Evolutionary conservation across 2,329 filamentous ascomycete genomes (phyloP).

Genomic region (Ophiostoma angusticollis): DNA sequence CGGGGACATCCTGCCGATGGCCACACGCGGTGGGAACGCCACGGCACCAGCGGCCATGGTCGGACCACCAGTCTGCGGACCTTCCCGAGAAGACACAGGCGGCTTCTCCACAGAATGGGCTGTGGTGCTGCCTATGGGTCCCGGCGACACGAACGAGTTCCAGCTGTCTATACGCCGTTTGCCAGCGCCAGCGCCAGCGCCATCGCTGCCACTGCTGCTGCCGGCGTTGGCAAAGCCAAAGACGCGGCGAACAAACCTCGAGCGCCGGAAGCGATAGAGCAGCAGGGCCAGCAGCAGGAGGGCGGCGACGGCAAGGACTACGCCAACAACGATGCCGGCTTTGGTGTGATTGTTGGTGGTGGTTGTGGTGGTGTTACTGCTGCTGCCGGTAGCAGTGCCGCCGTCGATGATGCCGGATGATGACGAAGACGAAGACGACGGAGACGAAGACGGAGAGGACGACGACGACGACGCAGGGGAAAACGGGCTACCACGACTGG

Average conservation of each 20-base stretch:
- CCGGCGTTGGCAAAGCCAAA: conserved; percentile 2
- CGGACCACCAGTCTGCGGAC: too few species aligned
- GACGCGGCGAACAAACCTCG: conserved; percentile 1
- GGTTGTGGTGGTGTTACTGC: too few species aligned
- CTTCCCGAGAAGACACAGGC: too few species aligned
- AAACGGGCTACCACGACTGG: too few species aligned
- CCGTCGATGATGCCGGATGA: not conserved
- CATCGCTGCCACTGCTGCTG: not conserved
- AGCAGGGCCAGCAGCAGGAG: conserved; percentile 2
- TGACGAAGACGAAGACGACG: not conserved
- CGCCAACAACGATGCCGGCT: conserved; percentile 6
- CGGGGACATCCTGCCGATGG: too few species aligned
- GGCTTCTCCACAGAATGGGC: too few species aligned
- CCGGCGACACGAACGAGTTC: not conserved
- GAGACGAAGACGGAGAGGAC: not conserved
- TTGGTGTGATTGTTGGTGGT: conserved; percentile 1
- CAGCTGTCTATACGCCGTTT: not conserved
- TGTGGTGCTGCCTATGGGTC: too few species aligned
- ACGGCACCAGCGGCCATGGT: too few species aligned
- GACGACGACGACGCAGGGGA: too few species aligned
- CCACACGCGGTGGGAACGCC: too few species aligned
- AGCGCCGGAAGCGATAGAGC: conserved; percentile 7
- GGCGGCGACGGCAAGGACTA: not conserved
- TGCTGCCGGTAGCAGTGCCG: not conserved
- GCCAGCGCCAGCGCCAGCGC: not conserved